Percentiles rank a stretch among this genome's conserved stretches.
Evolutionary conservation across 371 early-diverging fungal species (phyloP).

Genomic region (Polyrhizophydium stewartii): DNA sequence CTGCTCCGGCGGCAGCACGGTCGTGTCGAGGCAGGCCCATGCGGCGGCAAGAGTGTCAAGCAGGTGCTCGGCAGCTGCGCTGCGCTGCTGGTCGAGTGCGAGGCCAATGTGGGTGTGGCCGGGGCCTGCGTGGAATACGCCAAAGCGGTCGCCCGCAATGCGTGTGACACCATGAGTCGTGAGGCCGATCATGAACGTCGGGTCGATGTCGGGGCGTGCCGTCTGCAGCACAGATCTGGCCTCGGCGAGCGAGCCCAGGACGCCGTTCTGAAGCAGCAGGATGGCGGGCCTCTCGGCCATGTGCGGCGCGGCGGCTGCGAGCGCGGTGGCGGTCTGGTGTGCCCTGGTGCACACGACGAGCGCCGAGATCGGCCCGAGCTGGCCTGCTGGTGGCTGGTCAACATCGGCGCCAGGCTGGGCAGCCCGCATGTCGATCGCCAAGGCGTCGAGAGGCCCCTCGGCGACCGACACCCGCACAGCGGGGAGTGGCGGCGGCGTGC

Average conservation of each 20-base stretch:
- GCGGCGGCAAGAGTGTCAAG: background rate
- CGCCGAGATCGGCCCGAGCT: background rate
- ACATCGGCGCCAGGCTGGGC: too few species aligned
- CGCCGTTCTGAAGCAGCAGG: slow-evolving; percentile 31
- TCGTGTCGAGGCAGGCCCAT: background rate
- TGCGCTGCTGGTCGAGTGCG: slow-evolving; percentile 3
- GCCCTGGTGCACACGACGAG: slow-evolving; percentile 26
- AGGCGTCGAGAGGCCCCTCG: too few species aligned
- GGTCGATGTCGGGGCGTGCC: background rate
- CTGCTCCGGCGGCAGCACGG: background rate
- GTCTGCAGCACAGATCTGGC: background rate
- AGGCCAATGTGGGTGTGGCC: slow-evolving; percentile 22
- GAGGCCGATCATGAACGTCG: slow-evolving; percentile 16
- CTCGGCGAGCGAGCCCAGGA: slow-evolving; percentile 12
- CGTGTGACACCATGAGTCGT: slow-evolving; percentile 29
- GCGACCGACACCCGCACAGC: too few species aligned
- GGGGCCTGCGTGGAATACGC: slow-evolving; percentile 13
- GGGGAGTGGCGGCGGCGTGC: too few species aligned
- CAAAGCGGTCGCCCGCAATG: slow-evolving; percentile 10
- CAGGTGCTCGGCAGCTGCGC: background rate
- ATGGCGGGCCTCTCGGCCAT: slow-evolving; percentile 5
- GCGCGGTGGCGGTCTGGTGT: slow-evolving; percentile 14
- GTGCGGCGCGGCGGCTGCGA: slow-evolving; percentile 7
- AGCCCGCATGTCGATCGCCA: too few species aligned
- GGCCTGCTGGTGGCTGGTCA: too few species aligned